Percentiles rank a stretch among this genome's conserved stretches.
phyloP scores from a whole-genome alignment of 805 yeast genomes.

The Ogataea angusta region DNA sequence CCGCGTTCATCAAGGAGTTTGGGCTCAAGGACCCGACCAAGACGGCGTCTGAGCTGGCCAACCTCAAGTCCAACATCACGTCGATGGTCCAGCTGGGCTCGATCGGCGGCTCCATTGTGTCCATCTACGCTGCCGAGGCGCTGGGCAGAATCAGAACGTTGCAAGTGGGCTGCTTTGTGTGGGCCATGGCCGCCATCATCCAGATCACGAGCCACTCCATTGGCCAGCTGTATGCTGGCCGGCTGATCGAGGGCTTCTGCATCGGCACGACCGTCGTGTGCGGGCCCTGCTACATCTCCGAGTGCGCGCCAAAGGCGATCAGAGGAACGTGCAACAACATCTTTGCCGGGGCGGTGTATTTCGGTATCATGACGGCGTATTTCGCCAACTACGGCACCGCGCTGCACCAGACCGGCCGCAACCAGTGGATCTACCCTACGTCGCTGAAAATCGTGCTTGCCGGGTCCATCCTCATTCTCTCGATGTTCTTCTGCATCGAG shows the following conservation, averaged over 20 bases:
- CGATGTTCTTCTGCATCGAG: conserved; percentile 43
- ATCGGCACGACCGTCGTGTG: conserved; percentile 56
- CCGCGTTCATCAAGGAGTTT: conserved; percentile 40
- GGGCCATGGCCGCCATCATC: conserved; percentile 46
- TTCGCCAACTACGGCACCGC: conserved; percentile 52
- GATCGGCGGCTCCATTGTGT: conserved; percentile 50
- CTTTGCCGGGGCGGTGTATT: conserved; percentile 56
- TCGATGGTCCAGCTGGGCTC: conserved; percentile 55
- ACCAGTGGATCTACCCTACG: conserved; percentile 55
- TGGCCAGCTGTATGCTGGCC: conserved; percentile 54
- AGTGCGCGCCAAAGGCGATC: conserved; percentile 48
- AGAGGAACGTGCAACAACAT: conserved; percentile 52
- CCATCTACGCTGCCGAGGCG: conserved; percentile 46
- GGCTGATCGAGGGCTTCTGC: conserved; percentile 51
- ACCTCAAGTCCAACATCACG: conserved; percentile 49
- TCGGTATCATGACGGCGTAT: conserved; percentile 50
- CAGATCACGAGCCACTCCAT: conserved; percentile 44
- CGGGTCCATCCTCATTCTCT: conserved; percentile 41
- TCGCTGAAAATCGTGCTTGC: conserved; percentile 46
- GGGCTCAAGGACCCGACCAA: conserved; percentile 42
- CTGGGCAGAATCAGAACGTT: conserved; percentile 51
- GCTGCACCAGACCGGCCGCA: conserved; percentile 35
- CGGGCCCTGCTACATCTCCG: conserved; percentile 54
- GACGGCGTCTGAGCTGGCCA: conserved; percentile 37
- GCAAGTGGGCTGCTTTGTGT: conserved; percentile 39